Percentiles rank a stretch among this genome's conserved stretches.
Conservation (phyloP, 768 basidiomycete species). For the Crepidotus variabilis region DNA sequence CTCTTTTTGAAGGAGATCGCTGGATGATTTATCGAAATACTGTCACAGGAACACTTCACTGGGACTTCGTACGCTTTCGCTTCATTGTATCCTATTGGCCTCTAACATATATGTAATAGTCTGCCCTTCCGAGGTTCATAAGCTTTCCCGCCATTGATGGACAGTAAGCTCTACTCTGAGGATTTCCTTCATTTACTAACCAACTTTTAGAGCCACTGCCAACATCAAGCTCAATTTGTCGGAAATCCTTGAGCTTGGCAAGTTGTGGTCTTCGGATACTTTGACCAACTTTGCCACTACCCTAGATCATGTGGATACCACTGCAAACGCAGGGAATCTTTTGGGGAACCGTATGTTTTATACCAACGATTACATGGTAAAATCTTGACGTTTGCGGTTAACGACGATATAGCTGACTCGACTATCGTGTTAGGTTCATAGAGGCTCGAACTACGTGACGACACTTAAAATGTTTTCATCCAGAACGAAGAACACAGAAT, state of each 20-base stretch:
- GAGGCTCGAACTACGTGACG: slow-evolving; percentile 55
- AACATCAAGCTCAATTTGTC: slow-evolving; percentile 58
- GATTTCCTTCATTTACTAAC: neutral
- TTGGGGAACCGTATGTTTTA: slow-evolving; percentile 63
- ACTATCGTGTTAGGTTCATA: slow-evolving; percentile 45
- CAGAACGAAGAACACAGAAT: slow-evolving; percentile 60
- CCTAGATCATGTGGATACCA: slow-evolving; percentile 30
- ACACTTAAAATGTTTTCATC: slow-evolving; percentile 62
- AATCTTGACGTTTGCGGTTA: slow-evolving; percentile 4
- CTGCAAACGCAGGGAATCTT: slow-evolving; percentile 53
- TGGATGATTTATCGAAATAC: slow-evolving; percentile 73
- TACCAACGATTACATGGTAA: slow-evolving; percentile 66
- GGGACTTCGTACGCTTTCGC: slow-evolving; percentile 57
- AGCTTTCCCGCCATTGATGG: slow-evolving; percentile 53
- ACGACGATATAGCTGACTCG: neutral
- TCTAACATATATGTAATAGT: slow-evolving; percentile 38
- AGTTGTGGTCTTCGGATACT: slow-evolving; percentile 44
- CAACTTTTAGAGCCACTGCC: slow-evolving; percentile 42
- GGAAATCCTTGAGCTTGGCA: slow-evolving; percentile 44
- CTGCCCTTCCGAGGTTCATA: slow-evolving; percentile 61
- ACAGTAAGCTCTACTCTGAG: slow-evolving; percentile 26
- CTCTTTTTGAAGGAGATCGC: slow-evolving; percentile 51
- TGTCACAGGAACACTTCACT: slow-evolving; percentile 54
- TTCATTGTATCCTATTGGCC: no score
- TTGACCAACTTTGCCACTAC: slow-evolving; percentile 35